Evolutionary conservation across 2,329 filamentous ascomycete genomes (phyloP).

Genomic region (Knufia petricola): DNA sequence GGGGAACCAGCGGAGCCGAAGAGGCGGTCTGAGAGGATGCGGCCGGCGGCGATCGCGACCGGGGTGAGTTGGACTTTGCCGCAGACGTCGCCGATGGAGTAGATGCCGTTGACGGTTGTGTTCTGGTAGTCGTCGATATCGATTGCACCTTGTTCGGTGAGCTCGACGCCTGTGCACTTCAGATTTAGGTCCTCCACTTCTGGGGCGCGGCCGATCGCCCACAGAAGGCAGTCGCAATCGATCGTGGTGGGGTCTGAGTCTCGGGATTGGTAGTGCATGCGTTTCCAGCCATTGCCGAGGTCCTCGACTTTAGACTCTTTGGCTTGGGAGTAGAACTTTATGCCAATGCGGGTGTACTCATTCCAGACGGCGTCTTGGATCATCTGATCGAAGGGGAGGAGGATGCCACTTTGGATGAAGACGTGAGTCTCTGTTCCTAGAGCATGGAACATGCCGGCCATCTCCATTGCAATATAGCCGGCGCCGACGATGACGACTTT

Average conservation of each 20-base stretch:
- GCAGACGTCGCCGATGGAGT: conserved; percentile 43
- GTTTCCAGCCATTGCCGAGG: conserved; percentile 31
- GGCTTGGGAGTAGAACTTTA: conserved; percentile 34
- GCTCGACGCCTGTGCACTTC: conserved; percentile 32
- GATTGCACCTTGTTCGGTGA: conserved; percentile 31
- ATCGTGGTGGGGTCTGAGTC: conserved; percentile 27
- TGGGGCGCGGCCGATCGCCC: conserved; percentile 39
- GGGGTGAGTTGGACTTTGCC: conserved; percentile 43
- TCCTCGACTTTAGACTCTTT: conserved; percentile 36
- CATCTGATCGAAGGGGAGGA: conserved; percentile 43
- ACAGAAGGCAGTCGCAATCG: conserved; percentile 39
- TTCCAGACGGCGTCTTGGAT: conserved; percentile 41
- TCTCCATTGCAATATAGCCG: conserved; percentile 41
- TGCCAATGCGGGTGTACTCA: conserved; percentile 40
- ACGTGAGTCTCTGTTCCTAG: conserved; percentile 40
- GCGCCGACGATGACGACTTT: conserved; percentile 42
- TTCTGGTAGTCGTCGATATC: conserved; percentile 43
- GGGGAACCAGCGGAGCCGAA: conserved; percentile 39
- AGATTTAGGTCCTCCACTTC: conserved; percentile 34
- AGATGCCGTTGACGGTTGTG: conserved; percentile 37
- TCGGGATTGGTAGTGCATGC: conserved; percentile 33
- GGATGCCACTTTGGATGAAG: conserved; percentile 38
- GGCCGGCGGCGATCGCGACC: conserved; percentile 44
- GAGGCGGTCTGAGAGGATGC: conserved; percentile 40
- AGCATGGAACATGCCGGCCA: conserved; percentile 40